A percentile compares a stretch with the other conserved stretches of the same genome.
Conservation (phyloP, 345 rosid genomes). For the Salix koriyanagi region DNA sequence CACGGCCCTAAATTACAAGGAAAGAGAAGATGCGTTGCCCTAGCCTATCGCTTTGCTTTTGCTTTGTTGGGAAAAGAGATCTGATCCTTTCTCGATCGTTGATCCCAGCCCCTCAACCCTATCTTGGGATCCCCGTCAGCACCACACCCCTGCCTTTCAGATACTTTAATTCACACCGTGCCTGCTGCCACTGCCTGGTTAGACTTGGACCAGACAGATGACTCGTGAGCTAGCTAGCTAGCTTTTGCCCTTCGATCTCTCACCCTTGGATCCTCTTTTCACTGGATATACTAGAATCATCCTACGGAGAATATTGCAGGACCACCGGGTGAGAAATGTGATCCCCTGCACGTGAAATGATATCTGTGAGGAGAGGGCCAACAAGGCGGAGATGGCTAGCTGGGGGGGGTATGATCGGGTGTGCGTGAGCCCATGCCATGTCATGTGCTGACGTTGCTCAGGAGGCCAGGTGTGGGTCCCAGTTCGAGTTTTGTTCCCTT, state of each 20-base stretch:
- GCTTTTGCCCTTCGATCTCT: not conserved
- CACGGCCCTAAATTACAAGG: not conserved
- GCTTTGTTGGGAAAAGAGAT: slow-evolving; percentile 17
- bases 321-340: slow-evolving; percentile 1
- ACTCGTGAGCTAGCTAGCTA: not conserved
- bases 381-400: not conserved
- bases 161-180: not conserved
- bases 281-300: not conserved
- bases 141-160: not conserved
- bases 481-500: slow-evolving; percentile 2
- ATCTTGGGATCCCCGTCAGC: slow-evolving; percentile 2
- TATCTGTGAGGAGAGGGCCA: not conserved
- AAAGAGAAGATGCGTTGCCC: slow-evolving; percentile 5
- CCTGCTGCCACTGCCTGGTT: not conserved
- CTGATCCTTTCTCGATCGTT: slow-evolving; percentile 6
- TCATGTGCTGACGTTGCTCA: slow-evolving; percentile 18
- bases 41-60: not conserved
- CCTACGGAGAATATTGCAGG: not conserved
- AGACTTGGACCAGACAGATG: not conserved
- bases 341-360: slow-evolving; percentile 7
- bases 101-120: not conserved
- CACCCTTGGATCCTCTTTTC: not conserved
- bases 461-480: slow-evolving; percentile 20
- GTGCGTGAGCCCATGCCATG: slow-evolving; percentile 10
- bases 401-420: not conserved